Conservation (phyloP, 2,329 filamentous ascomycete genomes). For the Aspergillus puulaauensis region DNA sequence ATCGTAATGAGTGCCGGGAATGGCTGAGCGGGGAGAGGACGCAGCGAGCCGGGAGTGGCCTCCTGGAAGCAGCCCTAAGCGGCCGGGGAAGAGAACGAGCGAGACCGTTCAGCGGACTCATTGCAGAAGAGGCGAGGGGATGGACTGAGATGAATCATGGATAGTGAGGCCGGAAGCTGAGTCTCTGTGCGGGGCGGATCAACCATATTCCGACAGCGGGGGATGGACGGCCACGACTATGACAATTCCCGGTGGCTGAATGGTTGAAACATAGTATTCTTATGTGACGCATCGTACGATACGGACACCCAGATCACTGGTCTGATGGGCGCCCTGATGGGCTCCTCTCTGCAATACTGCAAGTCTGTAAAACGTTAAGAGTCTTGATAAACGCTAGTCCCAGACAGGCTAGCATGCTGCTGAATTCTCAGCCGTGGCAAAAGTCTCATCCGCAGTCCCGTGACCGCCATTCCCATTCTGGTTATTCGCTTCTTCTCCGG, state of each 20-base stretch:
- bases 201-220: neutral
- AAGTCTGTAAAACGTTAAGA: no score
- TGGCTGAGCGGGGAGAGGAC: neutral
- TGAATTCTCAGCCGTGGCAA: neutral
- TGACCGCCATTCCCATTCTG: no score
- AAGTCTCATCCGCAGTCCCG: neutral
- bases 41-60: neutral
- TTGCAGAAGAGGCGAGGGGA: conserved; percentile 2
- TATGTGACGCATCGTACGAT: neutral
- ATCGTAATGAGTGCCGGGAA: conserved; percentile 19
- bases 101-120: conserved; percentile 22
- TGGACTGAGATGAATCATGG: neutral
- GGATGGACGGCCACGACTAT: no score
- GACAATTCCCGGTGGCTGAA: no score
- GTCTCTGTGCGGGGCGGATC: neutral
- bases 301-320: neutral
- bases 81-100: conserved; percentile 21
- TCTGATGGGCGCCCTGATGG: no score
- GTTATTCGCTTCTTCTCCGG: no score
- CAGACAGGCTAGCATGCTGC: neutral
- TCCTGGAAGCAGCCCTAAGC: conserved; percentile 19
- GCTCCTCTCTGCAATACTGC: neutral
- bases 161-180: neutral
- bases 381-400: neutral
- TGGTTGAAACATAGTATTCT: neutral